phyloP scores from a whole-genome alignment of 2,329 filamentous ascomycete genomes.

The Aspergillus bombycis region DNA sequence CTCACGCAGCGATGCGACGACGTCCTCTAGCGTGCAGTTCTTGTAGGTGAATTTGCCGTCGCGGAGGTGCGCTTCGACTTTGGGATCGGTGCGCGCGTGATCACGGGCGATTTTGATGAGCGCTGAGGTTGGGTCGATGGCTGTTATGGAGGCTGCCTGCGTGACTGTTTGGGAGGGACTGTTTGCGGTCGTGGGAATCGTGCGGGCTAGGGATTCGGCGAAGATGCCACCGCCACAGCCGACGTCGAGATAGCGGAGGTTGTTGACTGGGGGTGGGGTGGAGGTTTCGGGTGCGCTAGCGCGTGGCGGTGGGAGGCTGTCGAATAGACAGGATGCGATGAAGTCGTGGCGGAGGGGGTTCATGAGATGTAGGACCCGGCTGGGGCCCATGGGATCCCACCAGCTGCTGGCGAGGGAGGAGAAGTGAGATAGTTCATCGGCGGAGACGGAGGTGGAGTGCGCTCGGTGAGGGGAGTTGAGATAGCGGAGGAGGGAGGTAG shows the following conservation, averaged over 20 bases:
- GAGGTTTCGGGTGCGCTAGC: conserved; percentile 26
- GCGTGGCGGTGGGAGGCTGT: conserved; percentile 48
- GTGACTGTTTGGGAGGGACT: conserved; percentile 32
- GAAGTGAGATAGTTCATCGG: conserved; percentile 91
- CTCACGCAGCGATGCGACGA: conserved; percentile 16
- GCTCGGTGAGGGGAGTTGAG: conserved; percentile 19
- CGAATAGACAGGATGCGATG: conserved; percentile 71
- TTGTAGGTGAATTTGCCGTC: conserved; percentile 67
- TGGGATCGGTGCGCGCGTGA: conserved; percentile 76
- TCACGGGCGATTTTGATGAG: conserved; percentile 66
- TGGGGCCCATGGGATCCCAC: conserved; percentile 96
- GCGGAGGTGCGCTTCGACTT: conserved; percentile 57
- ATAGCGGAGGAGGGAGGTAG: conserved; percentile 5
- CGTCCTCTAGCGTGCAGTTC: conserved; percentile 73
- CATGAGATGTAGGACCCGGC: conserved; percentile 92
- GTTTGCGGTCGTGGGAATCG: conserved; percentile 32
- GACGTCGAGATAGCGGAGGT: conserved; percentile 75
- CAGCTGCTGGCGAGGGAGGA: conserved; percentile 88
- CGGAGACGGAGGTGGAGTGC: conserved; percentile 69
- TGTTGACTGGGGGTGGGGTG: conserved; percentile 24
- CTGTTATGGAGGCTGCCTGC: conserved; percentile 46
- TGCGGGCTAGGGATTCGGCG: conserved; percentile 66
- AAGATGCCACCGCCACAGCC: conserved; percentile 97
- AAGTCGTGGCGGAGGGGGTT: conserved; percentile 96
- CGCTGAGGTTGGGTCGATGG: conserved; percentile 48